Base-by-base conservation (phyloP, 306 rosid genomes). In the Trichosanthes truncata region DNA sequence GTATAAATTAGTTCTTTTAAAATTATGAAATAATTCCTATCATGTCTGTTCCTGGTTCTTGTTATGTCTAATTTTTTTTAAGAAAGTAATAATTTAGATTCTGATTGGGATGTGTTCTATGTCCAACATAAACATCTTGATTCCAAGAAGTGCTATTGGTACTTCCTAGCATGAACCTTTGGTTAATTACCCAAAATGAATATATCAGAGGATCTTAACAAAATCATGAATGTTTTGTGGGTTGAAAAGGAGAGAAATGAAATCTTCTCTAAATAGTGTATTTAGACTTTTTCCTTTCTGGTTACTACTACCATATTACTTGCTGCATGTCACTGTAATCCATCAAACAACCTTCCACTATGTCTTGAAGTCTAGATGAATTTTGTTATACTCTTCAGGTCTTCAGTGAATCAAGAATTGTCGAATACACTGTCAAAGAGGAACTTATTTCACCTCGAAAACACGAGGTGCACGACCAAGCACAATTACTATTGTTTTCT, bases 321-420 rank as follows among this genome's bases (percentile, higher is more conserved):
- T 60, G 36, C 18, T 9, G 66, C 36, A 60, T 23, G 67, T 26
- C 6, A 60, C 66, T 23, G 36, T 60, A 60, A 29, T 29, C 68
- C 40, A 61, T 61, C 68, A 62, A 62, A 62, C 68, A 48, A 25
- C 51, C 13, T 71, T 71, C 53, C 29, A 23, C 25, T 26, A 14
- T 8, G 48, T 73, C 20, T 73, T 71, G 55, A 43, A 15, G 23
- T 46, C n/a, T 7, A 14, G 0, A 3, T 43, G 77, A 46, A 25
- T 11, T 72, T 38, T 40, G 73, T 41, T 83, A 31, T 83, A 33
- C 69, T 33, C 48, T 69, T 69, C 80, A 93, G 96, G 56, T 91
- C 79, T 93, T 93, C 61, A 83, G 84, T 52, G 97, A 91, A 88
- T 91, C 97, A 77, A 89, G 86, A 87, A 93, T 93, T 86, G 90